These are phyloP conservation scores for Aspergillus floridensis DNA, from an alignment of 2,329 filamentous ascomycete genomes.

Conservation along the genomic window DNA sequence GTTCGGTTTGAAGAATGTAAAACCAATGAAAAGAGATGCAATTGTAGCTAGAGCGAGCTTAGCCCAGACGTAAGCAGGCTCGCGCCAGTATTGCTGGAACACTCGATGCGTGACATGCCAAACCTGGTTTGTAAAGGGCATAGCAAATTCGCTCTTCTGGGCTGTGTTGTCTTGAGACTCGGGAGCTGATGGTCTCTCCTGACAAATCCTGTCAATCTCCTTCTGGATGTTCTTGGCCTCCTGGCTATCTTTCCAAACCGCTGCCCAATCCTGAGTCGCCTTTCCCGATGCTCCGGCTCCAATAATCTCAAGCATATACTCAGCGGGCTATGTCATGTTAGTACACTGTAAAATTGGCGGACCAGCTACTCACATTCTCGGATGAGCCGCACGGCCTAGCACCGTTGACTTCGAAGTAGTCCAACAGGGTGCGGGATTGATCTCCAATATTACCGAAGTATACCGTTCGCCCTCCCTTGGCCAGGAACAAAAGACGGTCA, in stretches of 20 bases:
- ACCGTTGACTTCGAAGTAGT: constrained; percentile 64
- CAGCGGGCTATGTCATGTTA: constrained; percentile 53
- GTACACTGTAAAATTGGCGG: neutral
- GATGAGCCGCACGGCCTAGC: constrained; percentile 57
- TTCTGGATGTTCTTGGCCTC: constrained; percentile 56
- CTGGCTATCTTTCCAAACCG: constrained; percentile 58
- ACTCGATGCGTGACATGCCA: constrained; percentile 67
- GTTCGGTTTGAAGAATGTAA: constrained; percentile 71
- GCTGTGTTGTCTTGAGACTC: constrained; percentile 46
- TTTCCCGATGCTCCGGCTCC: constrained; percentile 65
- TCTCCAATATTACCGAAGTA: constrained; percentile 66
- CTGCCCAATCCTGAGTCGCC: constrained; percentile 62
- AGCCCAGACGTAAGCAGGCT: constrained; percentile 79
- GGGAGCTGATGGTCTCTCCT: constrained; percentile 40
- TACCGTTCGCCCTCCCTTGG: constrained; percentile 62
- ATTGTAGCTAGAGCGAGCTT: constrained; percentile 68
- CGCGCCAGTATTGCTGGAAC: constrained; percentile 88
- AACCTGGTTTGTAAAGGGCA: constrained; percentile 66
- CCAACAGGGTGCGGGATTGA: constrained; percentile 54
- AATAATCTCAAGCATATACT: constrained; percentile 64
- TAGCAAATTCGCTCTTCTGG: constrained; percentile 70
- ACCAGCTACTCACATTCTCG: constrained; percentile 52
- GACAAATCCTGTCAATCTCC: constrained; percentile 59
- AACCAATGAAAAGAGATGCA: constrained; percentile 71
- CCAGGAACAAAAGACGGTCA: constrained; percentile 60